Evolutionary conservation across 116 monocot genomes (phyloP).

Genomic region (Posidonia oceanica): DNA sequence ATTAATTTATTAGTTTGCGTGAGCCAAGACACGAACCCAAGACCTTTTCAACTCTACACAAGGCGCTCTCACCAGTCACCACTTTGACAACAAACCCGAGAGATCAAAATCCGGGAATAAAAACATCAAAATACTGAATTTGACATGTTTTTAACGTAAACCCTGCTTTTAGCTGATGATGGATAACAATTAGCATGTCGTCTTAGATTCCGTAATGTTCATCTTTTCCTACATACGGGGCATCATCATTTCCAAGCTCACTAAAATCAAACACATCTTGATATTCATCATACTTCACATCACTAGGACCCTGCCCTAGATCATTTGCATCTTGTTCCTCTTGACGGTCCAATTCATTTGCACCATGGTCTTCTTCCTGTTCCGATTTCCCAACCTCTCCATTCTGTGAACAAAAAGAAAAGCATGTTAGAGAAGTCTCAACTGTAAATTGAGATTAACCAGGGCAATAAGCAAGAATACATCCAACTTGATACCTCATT

Average conservation of each 20-base stretch:
- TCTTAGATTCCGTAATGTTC: background rate
- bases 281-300: background rate
- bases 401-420: background rate
- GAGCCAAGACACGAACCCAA: too few relatives aligned
- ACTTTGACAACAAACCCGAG: too few relatives aligned
- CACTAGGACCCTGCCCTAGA: background rate
- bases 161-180: too few relatives aligned
- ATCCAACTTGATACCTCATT: slow-evolving; percentile 3
- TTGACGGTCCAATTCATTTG: background rate
- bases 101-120: too few relatives aligned
- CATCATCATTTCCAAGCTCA: background rate
- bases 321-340: background rate
- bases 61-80: too few relatives aligned
- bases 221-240: background rate
- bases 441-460: background rate
- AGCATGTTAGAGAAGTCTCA: background rate
- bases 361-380: background rate
- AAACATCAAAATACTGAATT: too few relatives aligned
- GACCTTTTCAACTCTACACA: too few relatives aligned
- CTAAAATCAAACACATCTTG: background rate
- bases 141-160: too few relatives aligned
- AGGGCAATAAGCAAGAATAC: background rate
- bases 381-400: slow-evolving; percentile 4
- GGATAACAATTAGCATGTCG: too few relatives aligned
- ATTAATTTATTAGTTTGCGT: too few relatives aligned